phyloP scores from a whole-genome alignment of 352 stramenopile genomes.

The Peronospora destructor region DNA sequence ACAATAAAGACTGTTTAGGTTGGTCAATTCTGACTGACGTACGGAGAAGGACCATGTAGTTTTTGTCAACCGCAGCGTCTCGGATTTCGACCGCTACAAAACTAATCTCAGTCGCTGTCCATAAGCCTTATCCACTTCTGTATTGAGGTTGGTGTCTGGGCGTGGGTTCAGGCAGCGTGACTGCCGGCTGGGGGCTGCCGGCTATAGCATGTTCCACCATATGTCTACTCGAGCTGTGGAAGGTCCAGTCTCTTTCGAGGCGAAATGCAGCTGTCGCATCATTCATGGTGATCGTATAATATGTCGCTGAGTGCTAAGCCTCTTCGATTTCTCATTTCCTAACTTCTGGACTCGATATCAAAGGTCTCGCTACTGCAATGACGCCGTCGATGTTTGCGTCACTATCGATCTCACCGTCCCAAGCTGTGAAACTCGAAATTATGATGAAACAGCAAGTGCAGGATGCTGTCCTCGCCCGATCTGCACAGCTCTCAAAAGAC shows the following conservation, averaged over 20 bases:
- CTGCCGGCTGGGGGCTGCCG: not conserved
- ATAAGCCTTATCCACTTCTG: not conserved
- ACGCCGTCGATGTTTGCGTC: constrained; percentile 13
- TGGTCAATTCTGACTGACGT: no score
- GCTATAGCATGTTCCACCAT: constrained; percentile 7
- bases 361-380: constrained; percentile 7
- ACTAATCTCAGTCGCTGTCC: not conserved
- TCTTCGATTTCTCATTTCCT: constrained; percentile 8
- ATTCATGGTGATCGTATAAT: constrained; percentile 1
- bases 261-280: constrained; percentile 15
- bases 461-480: constrained; percentile 33
- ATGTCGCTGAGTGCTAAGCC: constrained; percentile 2
- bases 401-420: constrained; percentile 26
- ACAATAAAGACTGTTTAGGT: no score
- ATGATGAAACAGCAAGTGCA: constrained; percentile 44
- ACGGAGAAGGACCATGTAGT: no score
- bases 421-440: constrained; percentile 26
- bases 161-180: not conserved
- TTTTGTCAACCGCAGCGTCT: no score
- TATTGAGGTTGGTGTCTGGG: not conserved
- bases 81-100: no score
- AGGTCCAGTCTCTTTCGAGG: constrained; percentile 10
- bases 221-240: constrained; percentile 5
- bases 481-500: constrained; percentile 10
- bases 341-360: constrained; percentile 14